These are phyloP conservation scores for Cryptosporidium xiaoi DNA, from an alignment of 169 alveolate genomes.

Conservation along the genomic window DNA sequence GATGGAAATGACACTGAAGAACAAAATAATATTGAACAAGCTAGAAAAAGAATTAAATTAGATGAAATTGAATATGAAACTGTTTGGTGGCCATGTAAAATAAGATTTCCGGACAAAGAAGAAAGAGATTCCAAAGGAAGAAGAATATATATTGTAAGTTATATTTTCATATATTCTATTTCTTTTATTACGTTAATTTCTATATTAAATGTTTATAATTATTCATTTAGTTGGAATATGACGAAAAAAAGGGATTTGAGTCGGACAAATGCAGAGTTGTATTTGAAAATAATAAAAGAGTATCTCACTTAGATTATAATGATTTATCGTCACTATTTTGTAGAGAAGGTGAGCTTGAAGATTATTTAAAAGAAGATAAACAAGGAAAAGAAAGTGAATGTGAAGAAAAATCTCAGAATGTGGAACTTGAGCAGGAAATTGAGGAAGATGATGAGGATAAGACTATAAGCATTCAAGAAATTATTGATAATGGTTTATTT, in stretches of 20 bases:
- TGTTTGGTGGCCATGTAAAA: slow-evolving; percentile 67
- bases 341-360: background rate
- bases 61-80: slow-evolving; percentile 9
- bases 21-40: background rate
- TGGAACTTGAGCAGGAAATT: slow-evolving; percentile 10
- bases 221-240: slow-evolving; percentile 16
- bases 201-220: background rate
- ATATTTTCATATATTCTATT: background rate
- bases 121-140: slow-evolving; percentile 62
- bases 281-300: slow-evolving; percentile 35
- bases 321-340: slow-evolving; percentile 14
- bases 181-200: background rate
- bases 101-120: slow-evolving; percentile 9
- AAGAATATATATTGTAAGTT: slow-evolving; percentile 55
- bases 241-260: slow-evolving; percentile 47
- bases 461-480: slow-evolving; percentile 34
- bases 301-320: slow-evolving; percentile 32
- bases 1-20: no score
- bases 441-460: slow-evolving; percentile 20
- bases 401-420: background rate
- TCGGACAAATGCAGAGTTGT: slow-evolving; percentile 45
- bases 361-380: background rate
- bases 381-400: background rate
- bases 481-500: slow-evolving; percentile 29
- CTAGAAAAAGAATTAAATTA: no score